Base-by-base conservation (phyloP, 23 red algal species). In the Gracilaria caudata region DNA sequence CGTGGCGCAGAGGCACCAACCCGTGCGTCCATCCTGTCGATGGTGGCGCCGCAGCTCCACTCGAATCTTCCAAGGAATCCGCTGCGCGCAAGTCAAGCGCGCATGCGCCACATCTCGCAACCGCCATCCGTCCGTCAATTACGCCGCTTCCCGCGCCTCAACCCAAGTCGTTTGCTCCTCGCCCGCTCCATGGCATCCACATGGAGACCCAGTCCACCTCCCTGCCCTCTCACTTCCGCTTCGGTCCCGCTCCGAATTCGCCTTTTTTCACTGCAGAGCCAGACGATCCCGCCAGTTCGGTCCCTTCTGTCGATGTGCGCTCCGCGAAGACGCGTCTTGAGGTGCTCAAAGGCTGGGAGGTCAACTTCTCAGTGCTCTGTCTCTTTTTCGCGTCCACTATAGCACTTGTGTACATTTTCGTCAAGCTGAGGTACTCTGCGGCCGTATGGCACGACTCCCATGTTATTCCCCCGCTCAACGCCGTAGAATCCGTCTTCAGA, bases 281-380 rank as follows among this genome's bases (percentile, higher is more conserved):
- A 4, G 77, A 80, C 29, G 77, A 80, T 60, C 77, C 77, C 0
- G 51, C 77, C 20, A 57, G 77, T 57, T 47, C 83, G 12, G 83
- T 77, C 83, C 77, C 87, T 0, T 56, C 78, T 7, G 77, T 82
- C 75, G 75, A 91, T 64, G 30, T 61, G 39, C 60, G 73, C 28
- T 37, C 44, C 26, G 75, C 87, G 4, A 70, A 57, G 29, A 91
- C 78, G 17, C 57, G 87, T 4, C 64, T 91, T 38, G 87, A 91
- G 76, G 87, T 91, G 16, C 87, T 91, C 41, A 57, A 71, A n/a
- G 87, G 77, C 17, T 82, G 77, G 77, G 87, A 91, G 45, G 78
- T 91, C 51, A 91, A 82, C 78, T 81, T 81, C 40, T 72, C 87
- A 36, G 77, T 91, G 17, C 76, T 91, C 23, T 82, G 66, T 72